phyloP scores from a whole-genome alignment of 108 stramenopile species.

The Nitzschia inconspicua region DNA sequence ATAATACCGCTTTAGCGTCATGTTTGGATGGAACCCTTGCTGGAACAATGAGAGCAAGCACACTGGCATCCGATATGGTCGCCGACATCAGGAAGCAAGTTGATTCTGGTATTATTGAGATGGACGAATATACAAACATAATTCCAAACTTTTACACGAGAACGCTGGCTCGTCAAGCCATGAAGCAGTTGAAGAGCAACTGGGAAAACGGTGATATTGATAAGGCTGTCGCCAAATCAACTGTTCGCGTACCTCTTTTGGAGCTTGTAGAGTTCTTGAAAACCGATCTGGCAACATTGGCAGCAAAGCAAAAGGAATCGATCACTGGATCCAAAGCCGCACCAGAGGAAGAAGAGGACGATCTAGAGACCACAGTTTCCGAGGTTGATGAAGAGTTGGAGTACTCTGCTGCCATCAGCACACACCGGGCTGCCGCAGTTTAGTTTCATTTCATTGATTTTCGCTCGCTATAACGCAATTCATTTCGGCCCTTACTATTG shows the following conservation, averaged over 20 bases:
- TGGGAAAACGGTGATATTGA: constrained; percentile 74
- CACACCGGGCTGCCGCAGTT: constrained; percentile 41
- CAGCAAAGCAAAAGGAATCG: constrained; percentile 16
- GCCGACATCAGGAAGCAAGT: constrained; percentile 57
- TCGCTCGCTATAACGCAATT: background rate
- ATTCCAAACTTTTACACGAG: constrained; percentile 76
- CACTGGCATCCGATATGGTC: constrained; percentile 73
- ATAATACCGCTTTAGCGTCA: constrained; percentile 82
- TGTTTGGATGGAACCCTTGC: constrained; percentile 81
- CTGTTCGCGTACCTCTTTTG: constrained; percentile 57
- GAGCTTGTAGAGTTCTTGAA: constrained; percentile 74
- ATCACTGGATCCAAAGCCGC: background rate
- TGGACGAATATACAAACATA: constrained; percentile 58
- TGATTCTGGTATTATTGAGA: constrained; percentile 37
- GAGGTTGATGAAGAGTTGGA: constrained; percentile 46
- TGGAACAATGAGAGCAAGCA: constrained; percentile 60
- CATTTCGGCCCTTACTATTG: no score
- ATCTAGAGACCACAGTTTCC: background rate
- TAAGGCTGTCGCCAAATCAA: constrained; percentile 71
- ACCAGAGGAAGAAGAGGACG: constrained; percentile 4
- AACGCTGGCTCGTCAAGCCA: constrained; percentile 56
- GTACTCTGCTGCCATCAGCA: constrained; percentile 31
- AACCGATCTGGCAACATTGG: constrained; percentile 29
- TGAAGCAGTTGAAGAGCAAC: constrained; percentile 73
- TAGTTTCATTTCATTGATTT: constrained; percentile 12